Percentiles rank a stretch among this genome's conserved stretches.
Evolutionary conservation across 2,329 filamentous ascomycete genomes (phyloP).

Genomic region (Pyrenophora graminea): DNA sequence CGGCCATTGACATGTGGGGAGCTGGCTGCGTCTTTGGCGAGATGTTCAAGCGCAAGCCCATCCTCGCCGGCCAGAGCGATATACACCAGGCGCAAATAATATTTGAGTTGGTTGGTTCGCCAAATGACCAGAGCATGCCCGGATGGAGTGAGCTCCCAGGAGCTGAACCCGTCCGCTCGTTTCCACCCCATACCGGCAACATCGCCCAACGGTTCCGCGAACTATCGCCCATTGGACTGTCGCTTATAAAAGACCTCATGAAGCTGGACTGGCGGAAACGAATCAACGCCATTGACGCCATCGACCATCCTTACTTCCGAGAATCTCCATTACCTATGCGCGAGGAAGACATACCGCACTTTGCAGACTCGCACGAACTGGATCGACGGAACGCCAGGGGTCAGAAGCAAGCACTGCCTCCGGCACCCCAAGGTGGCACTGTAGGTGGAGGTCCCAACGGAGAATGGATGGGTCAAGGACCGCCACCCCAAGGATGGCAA

Average conservation of each 20-base stretch:
- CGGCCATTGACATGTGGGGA: slow-evolving; percentile 97
- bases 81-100: slow-evolving; percentile 89
- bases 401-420: slow-evolving; percentile 80
- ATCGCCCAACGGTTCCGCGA: slow-evolving; percentile 76
- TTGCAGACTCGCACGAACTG: slow-evolving; percentile 95
- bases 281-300: slow-evolving; percentile 90
- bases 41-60: slow-evolving; percentile 93
- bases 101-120: slow-evolving; percentile 88
- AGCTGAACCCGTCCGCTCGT: slow-evolving; percentile 72
- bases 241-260: slow-evolving; percentile 79
- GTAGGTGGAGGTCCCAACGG: slow-evolving; percentile 73
- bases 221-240: slow-evolving; percentile 73
- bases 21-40: slow-evolving; percentile 99
- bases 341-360: slow-evolving; percentile 84
- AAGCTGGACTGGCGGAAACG: slow-evolving; percentile 86
- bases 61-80: slow-evolving; percentile 87
- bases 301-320: slow-evolving; percentile 90
- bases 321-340: slow-evolving; percentile 75
- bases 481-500: slow-evolving; percentile 40
- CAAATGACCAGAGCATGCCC: slow-evolving; percentile 89
- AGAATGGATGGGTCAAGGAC: slow-evolving; percentile 59
- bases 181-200: slow-evolving; percentile 64
- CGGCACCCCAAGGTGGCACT: slow-evolving; percentile 87
- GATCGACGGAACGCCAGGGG: slow-evolving; percentile 89
- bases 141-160: slow-evolving; percentile 84